Evolutionary conservation across 495 filamentous ascomycete species (phyloP).

Genomic region (Penicillium tannophilum): DNA sequence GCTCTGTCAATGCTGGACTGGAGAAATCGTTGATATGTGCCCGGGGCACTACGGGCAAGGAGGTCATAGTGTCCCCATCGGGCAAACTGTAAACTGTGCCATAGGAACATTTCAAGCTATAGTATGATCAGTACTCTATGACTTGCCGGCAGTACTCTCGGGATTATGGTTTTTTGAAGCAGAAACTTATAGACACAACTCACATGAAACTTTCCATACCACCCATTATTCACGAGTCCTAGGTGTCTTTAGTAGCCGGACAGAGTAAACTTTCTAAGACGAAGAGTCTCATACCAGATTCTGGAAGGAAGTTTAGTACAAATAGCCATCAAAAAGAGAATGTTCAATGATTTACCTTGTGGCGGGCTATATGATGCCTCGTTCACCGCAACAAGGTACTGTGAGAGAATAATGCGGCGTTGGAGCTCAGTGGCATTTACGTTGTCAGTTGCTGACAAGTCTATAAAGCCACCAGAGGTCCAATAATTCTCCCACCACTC

Average conservation of each 20-base stretch:
- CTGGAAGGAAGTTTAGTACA: background rate
- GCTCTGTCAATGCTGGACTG: constrained; percentile 49
- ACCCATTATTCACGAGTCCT: constrained; percentile 24
- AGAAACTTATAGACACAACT: background rate
- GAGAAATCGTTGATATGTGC: constrained; percentile 51
- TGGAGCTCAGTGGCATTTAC: constrained; percentile 11
- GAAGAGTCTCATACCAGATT: background rate
- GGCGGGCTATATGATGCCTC: constrained; percentile 21
- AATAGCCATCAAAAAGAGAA: background rate
- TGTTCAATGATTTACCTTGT: constrained; percentile 11
- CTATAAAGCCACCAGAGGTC: constrained; percentile 8
- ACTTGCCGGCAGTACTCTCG: background rate
- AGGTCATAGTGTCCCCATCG: constrained; percentile 53
- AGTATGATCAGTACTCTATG: background rate
- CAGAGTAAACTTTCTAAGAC: background rate
- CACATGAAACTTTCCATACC: constrained; percentile 27
- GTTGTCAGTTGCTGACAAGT: constrained; percentile 7
- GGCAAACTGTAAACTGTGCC: constrained; percentile 55
- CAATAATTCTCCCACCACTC: constrained; percentile 13
- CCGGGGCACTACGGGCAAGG: constrained; percentile 45
- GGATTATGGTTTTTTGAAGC: too few relatives aligned
- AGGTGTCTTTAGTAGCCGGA: background rate
- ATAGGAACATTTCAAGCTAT: constrained; percentile 55
- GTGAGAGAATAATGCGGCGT: constrained; percentile 9
- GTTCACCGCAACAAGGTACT: constrained; percentile 15